Evolutionary conservation across 2,329 filamentous ascomycete genomes (phyloP), one percentile per base, ranked within the genome.

Genomic region (Cladosporium sp.): DNA sequence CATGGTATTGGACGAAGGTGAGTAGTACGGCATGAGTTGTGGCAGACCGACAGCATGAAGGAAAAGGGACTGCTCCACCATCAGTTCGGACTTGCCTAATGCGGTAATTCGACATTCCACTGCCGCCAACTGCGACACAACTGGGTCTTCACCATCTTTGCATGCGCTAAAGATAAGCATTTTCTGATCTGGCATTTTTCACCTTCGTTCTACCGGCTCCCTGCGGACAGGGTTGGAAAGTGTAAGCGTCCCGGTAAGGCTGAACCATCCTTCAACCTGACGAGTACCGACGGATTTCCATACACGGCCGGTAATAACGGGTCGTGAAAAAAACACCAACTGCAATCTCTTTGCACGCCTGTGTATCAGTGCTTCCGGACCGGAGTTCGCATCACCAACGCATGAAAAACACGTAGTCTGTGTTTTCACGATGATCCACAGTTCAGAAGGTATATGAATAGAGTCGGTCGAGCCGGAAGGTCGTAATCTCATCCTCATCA

Each of bases 281-380:
- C 24, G 45, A 41, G 15, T 18, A 6, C 13, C 30, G 3, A 18
- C 37, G 45, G 45, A 40, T 41, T 41, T 27, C 37, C 45, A 27
- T 37, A 48, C 22, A 34, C 8, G 22, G 45, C 32, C n/a, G 37
- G n/a, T 22, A 40, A 38, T n/a, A 48, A 48, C 38, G 45, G 45
- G 19, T 17, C 37, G 18, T 48, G 19, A n/a, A 41, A 22, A n/a
- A 15, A 12, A 34, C 24, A 32, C 17, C 4, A 22, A 22, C 32
- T 12, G 24, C 17, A 38, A 17, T 30, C 13, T 13, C 34, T 47
- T 36, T 47, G 43, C 43, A 37, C 20, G 29, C n/a, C 11, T 41
- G 29, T 41, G 27, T 15, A 41, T 48, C 37, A 22, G 27, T 48
- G 45, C 45, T 36, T 41, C 30, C 5, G 36, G 13, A 15, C 18